phyloP scores from a whole-genome alignment of 208 protist genomes.

The Tritrichomonas foetus region DNA sequence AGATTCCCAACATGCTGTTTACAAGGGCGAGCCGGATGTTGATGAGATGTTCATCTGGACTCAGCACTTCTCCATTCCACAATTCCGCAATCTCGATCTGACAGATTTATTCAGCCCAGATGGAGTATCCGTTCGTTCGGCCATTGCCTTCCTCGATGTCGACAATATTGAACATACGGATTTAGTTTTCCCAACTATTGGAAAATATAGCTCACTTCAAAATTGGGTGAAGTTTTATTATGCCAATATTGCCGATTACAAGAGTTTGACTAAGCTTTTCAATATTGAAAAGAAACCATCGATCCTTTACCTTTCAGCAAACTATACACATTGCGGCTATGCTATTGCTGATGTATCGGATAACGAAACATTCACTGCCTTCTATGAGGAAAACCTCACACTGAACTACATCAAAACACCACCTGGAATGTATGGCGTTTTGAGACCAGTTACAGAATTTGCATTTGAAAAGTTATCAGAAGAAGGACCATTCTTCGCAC shows the following conservation, averaged over 20 bases:
- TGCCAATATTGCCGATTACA: neutral
- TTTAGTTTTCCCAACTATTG: neutral
- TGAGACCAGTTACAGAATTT: neutral
- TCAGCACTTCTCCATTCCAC: neutral
- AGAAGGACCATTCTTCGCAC: neutral
- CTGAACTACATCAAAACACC: neutral
- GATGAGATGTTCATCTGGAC: slow-evolving; percentile 24
- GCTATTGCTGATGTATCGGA: neutral
- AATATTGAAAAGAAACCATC: neutral
- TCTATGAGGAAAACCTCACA: neutral
- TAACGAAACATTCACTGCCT: neutral
- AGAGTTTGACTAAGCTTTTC: neutral
- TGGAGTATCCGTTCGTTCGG: neutral
- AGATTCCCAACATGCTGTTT: neutral
- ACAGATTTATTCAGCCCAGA: neutral
- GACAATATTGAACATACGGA: neutral
- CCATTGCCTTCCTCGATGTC: neutral
- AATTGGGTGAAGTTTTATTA: neutral
- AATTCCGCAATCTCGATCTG: neutral
- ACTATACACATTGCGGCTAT: neutral
- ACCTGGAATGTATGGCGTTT: neutral
- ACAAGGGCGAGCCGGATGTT: neutral
- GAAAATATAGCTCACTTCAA: neutral
- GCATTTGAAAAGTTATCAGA: neutral
- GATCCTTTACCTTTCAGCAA: neutral